A percentile compares a stretch with the other conserved stretches of the same genome.
Conservation (phyloP, 2,329 filamentous ascomycete genomes). For the Fusarium sp. region DNA sequence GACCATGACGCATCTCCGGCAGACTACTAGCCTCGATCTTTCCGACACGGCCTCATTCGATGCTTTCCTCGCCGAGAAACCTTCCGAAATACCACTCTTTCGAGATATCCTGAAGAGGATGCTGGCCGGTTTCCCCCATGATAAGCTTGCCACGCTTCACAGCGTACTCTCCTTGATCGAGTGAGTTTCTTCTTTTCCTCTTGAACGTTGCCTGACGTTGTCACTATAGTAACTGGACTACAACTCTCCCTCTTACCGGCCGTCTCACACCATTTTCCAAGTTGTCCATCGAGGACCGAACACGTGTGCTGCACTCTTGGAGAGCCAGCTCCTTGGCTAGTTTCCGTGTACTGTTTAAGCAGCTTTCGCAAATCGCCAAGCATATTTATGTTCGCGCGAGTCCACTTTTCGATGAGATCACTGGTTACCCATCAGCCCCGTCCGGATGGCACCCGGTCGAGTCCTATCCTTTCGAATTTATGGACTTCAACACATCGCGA, state of each 20-base stretch:
- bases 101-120: not conserved
- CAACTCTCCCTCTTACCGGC: not conserved
- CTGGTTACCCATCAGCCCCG: not conserved
- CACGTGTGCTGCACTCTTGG: not conserved
- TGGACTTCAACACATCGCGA: not conserved
- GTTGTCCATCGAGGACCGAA: not conserved
- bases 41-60: not conserved
- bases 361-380: not conserved
- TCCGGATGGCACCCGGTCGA: not conserved
- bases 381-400: not conserved
- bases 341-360: not conserved
- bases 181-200: not conserved
- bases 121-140: not conserved
- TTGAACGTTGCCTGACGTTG: not conserved
- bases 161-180: not conserved
- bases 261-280: not conserved
- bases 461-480: not conserved
- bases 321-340: not conserved
- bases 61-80: not conserved
- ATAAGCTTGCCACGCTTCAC: not conserved
- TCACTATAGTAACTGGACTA: not conserved
- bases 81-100: not conserved
- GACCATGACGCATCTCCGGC: not conserved
- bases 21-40: not conserved
- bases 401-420: not conserved